Evolutionary conservation across 495 filamentous ascomycete species (phyloP).

Genomic region (Penicillium cinerascens): DNA sequence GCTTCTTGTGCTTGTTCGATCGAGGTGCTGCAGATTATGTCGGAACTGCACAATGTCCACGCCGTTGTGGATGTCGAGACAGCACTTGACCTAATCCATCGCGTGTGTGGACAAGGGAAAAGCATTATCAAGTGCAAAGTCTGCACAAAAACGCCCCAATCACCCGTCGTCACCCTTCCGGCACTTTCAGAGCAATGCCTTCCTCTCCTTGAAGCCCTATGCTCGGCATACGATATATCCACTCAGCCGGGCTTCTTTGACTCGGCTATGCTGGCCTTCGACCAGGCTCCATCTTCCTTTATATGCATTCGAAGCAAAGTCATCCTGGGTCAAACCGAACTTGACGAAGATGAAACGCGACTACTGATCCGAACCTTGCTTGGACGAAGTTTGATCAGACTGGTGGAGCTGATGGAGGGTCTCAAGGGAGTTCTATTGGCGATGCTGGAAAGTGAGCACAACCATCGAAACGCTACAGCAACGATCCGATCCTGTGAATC

Average conservation of each 20-base stretch:
- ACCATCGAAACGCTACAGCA: slow-evolving; percentile 9
- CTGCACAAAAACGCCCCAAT: slow-evolving; percentile 19
- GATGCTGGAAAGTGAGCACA: slow-evolving; percentile 12
- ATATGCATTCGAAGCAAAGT: slow-evolving; percentile 34
- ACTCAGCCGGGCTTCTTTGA: slow-evolving; percentile 27
- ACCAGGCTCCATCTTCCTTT: slow-evolving; percentile 21
- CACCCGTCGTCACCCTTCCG: slow-evolving; percentile 22
- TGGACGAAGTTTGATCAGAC: slow-evolving; percentile 20
- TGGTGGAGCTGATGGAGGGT: slow-evolving; percentile 25
- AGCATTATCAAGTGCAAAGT: slow-evolving; percentile 23
- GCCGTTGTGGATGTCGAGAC: slow-evolving; percentile 29
- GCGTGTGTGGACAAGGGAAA: slow-evolving; percentile 25
- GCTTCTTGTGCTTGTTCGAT: slow-evolving; percentile 24
- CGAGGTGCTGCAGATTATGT: slow-evolving; percentile 22
- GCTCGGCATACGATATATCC: slow-evolving; percentile 28
- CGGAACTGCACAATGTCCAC: slow-evolving; percentile 25
- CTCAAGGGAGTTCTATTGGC: slow-evolving; percentile 14
- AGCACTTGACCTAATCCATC: slow-evolving; percentile 24
- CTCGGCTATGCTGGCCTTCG: slow-evolving; percentile 17
- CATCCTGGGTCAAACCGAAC: slow-evolving; percentile 27
- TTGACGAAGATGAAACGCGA: slow-evolving; percentile 28
- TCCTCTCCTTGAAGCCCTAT: slow-evolving; percentile 29
- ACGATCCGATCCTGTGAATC: slow-evolving; percentile 21
- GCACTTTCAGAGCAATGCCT: slow-evolving; percentile 28
- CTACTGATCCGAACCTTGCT: slow-evolving; percentile 28